Base-by-base conservation (phyloP, 2,329 filamentous ascomycete genomes). In the Aurifilum marmelostoma region DNA sequence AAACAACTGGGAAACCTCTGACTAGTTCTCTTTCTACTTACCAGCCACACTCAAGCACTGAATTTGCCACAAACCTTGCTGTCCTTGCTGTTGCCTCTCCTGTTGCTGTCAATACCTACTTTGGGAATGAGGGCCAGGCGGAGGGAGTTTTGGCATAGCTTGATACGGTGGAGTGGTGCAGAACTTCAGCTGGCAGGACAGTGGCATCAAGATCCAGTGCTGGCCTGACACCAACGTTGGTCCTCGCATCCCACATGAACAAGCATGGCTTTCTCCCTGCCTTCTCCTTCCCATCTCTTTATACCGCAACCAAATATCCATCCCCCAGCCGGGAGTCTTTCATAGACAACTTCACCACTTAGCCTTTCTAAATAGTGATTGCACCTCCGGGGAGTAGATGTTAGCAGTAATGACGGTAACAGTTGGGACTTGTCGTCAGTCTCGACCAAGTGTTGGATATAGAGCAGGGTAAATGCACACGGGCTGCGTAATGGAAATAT, bases 161-260 rank as follows among this genome's bases (percentile, higher is more conserved):
- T 54, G 50, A n/a, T 11, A 54, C 2, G 50, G 50, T 5, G n/a
- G n/a, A 27, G 50, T 16, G 50, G 50, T 54, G n/a, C 24, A 24
- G 50, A 54, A n/a, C 50, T 54, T 54, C 50, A 54, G 7, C 24
- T 54, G 50, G 50, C 50, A 54, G 50, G 50, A 24, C n/a, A 54
- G 50, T 24, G 50, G 50, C 24, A 54, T 24, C 50, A 24, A 9
- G 9, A 27, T 24, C 12, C n/a, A 54, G 50, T 54, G 50, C 50
- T 54, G 50, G 50, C 24, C 50, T 27, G 50, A 27, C n/a, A 5
- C 50, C 11, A 27, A 54, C 50, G 27, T 54, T 9, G 50, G 50
- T 21, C 27, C 50, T 11, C 27, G 27, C 50, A 24, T 24, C 4
- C 27, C 50, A n/a, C n/a, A 54, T 54, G n/a, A 54, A 54, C 50